Percentiles rank a stretch among this genome's conserved stretches.
Conservation (phyloP, 345 rosid species). For the Eucalyptus brandiana region DNA sequence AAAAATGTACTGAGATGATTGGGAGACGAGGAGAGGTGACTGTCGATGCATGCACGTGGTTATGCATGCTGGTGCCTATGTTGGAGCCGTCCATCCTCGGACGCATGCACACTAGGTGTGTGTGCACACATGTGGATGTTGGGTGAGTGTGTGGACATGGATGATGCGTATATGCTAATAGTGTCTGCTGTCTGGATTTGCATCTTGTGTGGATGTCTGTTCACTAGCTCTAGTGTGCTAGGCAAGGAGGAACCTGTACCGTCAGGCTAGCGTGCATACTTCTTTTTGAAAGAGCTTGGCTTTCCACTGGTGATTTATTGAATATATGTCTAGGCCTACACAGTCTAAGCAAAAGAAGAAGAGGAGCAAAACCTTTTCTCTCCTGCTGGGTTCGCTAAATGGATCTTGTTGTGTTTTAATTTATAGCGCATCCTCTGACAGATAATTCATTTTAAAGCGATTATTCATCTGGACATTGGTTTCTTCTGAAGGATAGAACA, state of each 20-base stretch:
- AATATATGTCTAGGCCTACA: background rate
- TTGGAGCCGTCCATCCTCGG: background rate
- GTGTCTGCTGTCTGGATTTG: background rate
- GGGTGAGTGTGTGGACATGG: background rate
- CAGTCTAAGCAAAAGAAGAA: background rate
- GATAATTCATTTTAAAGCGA: background rate
- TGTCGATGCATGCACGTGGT: background rate
- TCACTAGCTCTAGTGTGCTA: background rate
- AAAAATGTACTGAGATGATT: background rate
- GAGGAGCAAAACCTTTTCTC: background rate
- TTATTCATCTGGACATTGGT: background rate
- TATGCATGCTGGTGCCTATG: background rate
- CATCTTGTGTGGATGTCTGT: background rate
- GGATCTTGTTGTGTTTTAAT: background rate
- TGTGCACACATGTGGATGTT: fast-evolving
- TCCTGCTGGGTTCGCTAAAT: background rate
- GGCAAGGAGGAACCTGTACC: background rate
- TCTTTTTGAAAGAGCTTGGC: background rate
- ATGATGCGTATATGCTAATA: background rate
- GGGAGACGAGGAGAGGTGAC: background rate
- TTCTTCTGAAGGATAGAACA: background rate
- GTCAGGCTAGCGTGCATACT: background rate
- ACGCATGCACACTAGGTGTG: background rate
- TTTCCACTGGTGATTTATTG: background rate
- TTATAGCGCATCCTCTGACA: background rate